Conservation (phyloP, 805 yeast genomes). For the Yamadazyma paraphyllophila region DNA sequence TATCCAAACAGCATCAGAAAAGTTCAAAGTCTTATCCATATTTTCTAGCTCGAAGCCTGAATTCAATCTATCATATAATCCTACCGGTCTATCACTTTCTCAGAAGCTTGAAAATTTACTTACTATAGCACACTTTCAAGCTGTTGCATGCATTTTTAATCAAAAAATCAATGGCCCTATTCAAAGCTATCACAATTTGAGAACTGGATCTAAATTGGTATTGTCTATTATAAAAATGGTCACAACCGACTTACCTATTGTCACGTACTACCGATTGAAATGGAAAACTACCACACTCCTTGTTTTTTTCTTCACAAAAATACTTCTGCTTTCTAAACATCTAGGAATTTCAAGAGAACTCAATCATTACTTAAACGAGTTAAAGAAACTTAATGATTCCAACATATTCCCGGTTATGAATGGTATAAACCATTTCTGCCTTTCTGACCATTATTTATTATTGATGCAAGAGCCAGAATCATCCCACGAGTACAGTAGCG, state of each 20-base stretch:
- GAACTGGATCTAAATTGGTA: constrained; percentile 49
- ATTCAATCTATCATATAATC: constrained; percentile 16
- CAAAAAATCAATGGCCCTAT: constrained; percentile 17
- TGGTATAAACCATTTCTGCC: constrained; percentile 7
- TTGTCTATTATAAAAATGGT: constrained; percentile 49
- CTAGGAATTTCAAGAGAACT: constrained; percentile 61
- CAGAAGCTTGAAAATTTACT: constrained; percentile 26
- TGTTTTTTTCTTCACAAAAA: constrained; percentile 34
- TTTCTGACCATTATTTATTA: constrained; percentile 9
- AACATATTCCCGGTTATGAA: constrained; percentile 15
- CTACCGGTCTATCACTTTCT: constrained; percentile 7
- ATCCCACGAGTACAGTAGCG: background rate
- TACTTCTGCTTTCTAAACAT: constrained; percentile 41
- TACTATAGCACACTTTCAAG: constrained; percentile 36
- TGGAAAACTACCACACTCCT: constrained; percentile 36
- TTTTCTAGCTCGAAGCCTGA: constrained; percentile 27
- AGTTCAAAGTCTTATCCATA: constrained; percentile 21
- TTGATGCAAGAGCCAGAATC: constrained; percentile 2
- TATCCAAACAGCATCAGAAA: constrained; percentile 18
- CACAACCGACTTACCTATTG: background rate
- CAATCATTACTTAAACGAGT: constrained; percentile 52
- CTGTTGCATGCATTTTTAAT: constrained; percentile 25
- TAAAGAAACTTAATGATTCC: constrained; percentile 34
- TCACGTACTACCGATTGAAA: background rate
- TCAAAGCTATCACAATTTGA: constrained; percentile 39